phyloP scores from a whole-genome alignment of 805 yeast genomes.

The Tetrapisispora arboricola region DNA sequence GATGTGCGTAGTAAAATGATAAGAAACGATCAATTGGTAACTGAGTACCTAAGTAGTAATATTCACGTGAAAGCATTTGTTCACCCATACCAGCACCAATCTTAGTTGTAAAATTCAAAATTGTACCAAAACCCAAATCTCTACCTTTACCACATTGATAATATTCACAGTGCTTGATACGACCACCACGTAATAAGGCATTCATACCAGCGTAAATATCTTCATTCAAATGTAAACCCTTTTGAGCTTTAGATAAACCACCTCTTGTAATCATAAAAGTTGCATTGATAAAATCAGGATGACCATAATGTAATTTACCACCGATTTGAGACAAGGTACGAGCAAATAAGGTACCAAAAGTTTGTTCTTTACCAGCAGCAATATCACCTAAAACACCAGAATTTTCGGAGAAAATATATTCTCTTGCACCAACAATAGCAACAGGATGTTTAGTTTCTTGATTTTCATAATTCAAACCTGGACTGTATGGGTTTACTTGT shows the following conservation, averaged over 20 bases:
- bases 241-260: slow-evolving; percentile 81
- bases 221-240: slow-evolving; percentile 76
- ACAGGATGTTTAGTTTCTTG: slow-evolving; percentile 51
- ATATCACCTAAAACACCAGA: slow-evolving; percentile 80
- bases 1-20: slow-evolving; percentile 77
- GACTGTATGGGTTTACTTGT: slow-evolving; percentile 75
- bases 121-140: slow-evolving; percentile 80
- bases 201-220: slow-evolving; percentile 87
- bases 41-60: slow-evolving; percentile 71
- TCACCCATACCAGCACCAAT: slow-evolving; percentile 94
- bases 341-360: slow-evolving; percentile 77
- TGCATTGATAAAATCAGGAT: slow-evolving; percentile 73
- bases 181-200: slow-evolving; percentile 74
- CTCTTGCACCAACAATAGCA: slow-evolving; percentile 82
- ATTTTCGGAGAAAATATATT: slow-evolving; percentile 78
- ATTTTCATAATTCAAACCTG: slow-evolving; percentile 50
- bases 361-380: slow-evolving; percentile 87
- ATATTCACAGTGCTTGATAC: slow-evolving; percentile 79
- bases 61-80: slow-evolving; percentile 77
- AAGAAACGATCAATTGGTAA: slow-evolving; percentile 72
- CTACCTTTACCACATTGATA: slow-evolving; percentile 88
- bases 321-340: slow-evolving; percentile 78
- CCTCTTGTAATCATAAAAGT: slow-evolving; percentile 78
- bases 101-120: slow-evolving; percentile 75
- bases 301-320: slow-evolving; percentile 81